Percentiles rank a stretch among this genome's conserved stretches.
These are phyloP conservation scores for Solanum corneliomulleri DNA, from an alignment of 257 asterid genomes.

Conservation along the genomic window DNA sequence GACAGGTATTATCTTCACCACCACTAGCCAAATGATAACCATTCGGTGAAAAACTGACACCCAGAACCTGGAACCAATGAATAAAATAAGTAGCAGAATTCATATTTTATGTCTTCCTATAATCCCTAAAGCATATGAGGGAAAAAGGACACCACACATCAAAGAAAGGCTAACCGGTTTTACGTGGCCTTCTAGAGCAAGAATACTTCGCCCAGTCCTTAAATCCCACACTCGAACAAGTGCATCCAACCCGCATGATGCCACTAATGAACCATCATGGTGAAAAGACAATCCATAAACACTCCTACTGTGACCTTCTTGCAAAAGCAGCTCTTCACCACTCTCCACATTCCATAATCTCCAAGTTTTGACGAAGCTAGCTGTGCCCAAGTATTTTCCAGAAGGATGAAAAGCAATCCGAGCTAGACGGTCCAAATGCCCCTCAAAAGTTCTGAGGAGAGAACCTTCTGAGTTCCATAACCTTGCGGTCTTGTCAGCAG, in stretches of 20 bases:
- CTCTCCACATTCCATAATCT: slow-evolving; percentile 95
- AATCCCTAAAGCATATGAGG: neutral
- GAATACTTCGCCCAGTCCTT: slow-evolving; percentile 82
- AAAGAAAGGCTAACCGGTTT: slow-evolving; percentile 54
- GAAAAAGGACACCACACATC: neutral
- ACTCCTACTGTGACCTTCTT: slow-evolving; percentile 98
- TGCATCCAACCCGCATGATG: slow-evolving; percentile 86
- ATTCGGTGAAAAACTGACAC: slow-evolving; percentile 80
- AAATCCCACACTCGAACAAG: slow-evolving; percentile 98
- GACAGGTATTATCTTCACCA: slow-evolving; percentile 95
- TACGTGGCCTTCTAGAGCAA: slow-evolving; percentile 88
- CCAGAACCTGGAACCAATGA: slow-evolving; percentile 46
- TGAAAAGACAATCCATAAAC: slow-evolving; percentile 80
- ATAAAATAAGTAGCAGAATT: neutral
- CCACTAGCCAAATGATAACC: slow-evolving; percentile 95
- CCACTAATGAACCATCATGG: slow-evolving; percentile 87
- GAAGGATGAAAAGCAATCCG: slow-evolving; percentile 88
- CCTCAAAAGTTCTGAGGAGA: slow-evolving; percentile 55
- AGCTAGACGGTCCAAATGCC: slow-evolving; percentile 93
- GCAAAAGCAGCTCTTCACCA: slow-evolving; percentile 90
- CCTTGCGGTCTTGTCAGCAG: slow-evolving; percentile 85
- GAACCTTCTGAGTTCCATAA: slow-evolving; percentile 74
- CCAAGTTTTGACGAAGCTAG: slow-evolving; percentile 95
- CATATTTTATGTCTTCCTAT: neutral
- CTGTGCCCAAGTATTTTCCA: slow-evolving; percentile 82